Conservation (phyloP, 225 moss, liverwort and hornwort genomes). For the Climacium dendroides region DNA sequence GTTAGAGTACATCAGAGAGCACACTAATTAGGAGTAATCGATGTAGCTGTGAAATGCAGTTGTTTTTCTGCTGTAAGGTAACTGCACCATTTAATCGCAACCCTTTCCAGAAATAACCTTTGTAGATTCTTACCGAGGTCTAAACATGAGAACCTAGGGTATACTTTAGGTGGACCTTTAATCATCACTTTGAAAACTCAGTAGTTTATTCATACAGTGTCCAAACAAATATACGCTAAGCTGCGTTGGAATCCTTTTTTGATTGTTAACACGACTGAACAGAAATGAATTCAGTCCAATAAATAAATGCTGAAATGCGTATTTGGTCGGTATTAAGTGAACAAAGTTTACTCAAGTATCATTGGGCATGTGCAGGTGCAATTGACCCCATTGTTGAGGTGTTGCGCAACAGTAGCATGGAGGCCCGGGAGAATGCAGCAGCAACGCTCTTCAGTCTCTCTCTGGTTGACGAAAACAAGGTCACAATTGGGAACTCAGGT, state of each 20-base stretch:
- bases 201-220: background rate
- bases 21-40: no score
- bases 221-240: background rate
- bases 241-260: background rate
- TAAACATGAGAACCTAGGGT: background rate
- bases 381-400: constrained; percentile 71
- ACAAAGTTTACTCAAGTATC: background rate
- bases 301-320: background rate
- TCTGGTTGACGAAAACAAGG: constrained; percentile 63
- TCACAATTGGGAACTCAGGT: constrained; percentile 50
- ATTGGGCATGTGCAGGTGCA: constrained; percentile 20
- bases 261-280: background rate
- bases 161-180: background rate
- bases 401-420: constrained; percentile 49
- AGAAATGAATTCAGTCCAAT: background rate
- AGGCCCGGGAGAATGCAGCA: constrained; percentile 78
- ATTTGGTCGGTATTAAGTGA: background rate
- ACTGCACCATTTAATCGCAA: background rate
- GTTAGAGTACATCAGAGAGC: background rate
- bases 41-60: background rate
- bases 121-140: background rate
- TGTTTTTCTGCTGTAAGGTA: background rate
- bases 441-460: constrained; percentile 88
- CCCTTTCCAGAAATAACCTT: background rate
- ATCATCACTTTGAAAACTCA: background rate